phyloP scores from a whole-genome alignment of 371 early-diverging fungal genomes.

The Mucor saturninus region DNA sequence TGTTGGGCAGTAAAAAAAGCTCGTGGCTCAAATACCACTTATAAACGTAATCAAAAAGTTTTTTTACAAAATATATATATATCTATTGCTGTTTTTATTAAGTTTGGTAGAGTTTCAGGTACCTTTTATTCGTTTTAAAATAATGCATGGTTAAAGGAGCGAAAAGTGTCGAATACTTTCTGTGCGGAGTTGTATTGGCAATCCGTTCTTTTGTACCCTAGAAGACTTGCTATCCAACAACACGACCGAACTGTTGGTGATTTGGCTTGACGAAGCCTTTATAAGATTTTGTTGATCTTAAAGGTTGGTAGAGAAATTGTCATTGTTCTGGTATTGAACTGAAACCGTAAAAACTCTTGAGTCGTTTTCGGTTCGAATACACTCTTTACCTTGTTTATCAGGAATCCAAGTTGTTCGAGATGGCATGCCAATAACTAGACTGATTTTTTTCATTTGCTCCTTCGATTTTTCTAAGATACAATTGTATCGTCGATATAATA shows the following conservation, averaged over 20 bases:
- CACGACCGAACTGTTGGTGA: neutral
- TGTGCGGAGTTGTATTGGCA: neutral
- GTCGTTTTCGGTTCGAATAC: neutral
- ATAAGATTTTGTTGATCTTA: slow-evolving; percentile 13
- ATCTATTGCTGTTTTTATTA: too few relatives aligned
- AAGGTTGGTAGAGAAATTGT: slow-evolving; percentile 1
- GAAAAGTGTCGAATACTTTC: too few relatives aligned
- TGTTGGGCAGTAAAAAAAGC: neutral
- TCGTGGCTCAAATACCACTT: too few relatives aligned
- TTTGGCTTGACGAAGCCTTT: slow-evolving; percentile 7
- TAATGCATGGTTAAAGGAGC: too few relatives aligned
- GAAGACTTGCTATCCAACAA: slow-evolving; percentile 13
- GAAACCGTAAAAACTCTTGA: slow-evolving; percentile 20
- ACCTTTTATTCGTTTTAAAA: too few relatives aligned
- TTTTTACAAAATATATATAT: too few relatives aligned
- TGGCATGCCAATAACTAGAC: neutral
- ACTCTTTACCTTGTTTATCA: slow-evolving; percentile 19
- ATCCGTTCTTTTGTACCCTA: slow-evolving; percentile 23
- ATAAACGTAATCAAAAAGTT: too few relatives aligned
- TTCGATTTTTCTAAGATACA: slow-evolving; percentile 6
- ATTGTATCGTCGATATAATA: slow-evolving; percentile 23
- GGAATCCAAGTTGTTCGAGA: slow-evolving; percentile 5
- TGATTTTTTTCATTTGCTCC: neutral
- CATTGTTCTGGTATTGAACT: slow-evolving; percentile 22
- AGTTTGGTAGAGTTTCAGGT: too few relatives aligned